Conservation (phyloP, 495 filamentous ascomycete species). For the Sabuloglossum arenarium region DNA sequence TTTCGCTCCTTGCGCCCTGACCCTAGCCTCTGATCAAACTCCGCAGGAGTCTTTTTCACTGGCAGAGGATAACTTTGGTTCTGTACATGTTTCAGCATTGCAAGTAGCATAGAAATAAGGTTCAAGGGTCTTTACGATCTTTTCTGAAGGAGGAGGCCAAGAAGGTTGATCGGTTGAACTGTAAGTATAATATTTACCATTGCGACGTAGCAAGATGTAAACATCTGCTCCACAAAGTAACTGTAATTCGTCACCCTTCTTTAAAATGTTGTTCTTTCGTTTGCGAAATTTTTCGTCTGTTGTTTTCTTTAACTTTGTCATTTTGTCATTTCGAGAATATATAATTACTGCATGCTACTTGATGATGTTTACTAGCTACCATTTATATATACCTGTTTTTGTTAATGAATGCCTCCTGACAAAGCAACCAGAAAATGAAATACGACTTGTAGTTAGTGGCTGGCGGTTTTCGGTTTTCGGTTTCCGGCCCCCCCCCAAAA, state of each 20-base stretch:
- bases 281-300: background rate
- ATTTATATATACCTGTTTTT: too few species aligned
- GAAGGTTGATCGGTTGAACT: background rate
- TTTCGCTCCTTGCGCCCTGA: too few species aligned
- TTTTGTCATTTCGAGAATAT: background rate
- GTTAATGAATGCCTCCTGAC: too few species aligned
- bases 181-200: background rate
- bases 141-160: background rate
- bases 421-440: too few species aligned
- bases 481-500: too few species aligned
- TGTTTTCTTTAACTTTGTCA: background rate
- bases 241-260: background rate
- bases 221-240: background rate
- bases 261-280: background rate
- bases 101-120: background rate
- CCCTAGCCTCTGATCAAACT: background rate
- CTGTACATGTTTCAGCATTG: background rate
- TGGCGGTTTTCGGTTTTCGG: too few species aligned
- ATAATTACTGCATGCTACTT: too few species aligned
- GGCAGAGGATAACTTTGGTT: background rate
- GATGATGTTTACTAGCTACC: too few species aligned
- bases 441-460: too few species aligned
- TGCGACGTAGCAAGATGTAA: background rate
- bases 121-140: background rate
- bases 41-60: background rate